Base-by-base conservation (phyloP, 257 asterid species). In the Anisodus tanguticus region DNA sequence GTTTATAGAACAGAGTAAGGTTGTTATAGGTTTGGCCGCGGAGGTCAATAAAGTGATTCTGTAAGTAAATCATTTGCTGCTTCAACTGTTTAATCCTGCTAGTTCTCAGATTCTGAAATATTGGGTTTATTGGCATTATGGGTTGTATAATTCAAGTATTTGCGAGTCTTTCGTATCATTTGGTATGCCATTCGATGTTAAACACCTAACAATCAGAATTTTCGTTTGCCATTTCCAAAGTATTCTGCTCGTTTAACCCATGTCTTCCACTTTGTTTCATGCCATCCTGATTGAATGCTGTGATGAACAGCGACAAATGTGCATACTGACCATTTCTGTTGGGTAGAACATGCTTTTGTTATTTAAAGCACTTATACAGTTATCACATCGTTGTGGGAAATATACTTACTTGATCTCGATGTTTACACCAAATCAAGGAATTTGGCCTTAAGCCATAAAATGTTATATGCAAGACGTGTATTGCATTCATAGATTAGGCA, bases 1-100 rank as follows among this genome's bases (percentile, higher is more conserved):
- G 37, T 13, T 55, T 68, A 49, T 67, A 83, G 80, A 37, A 69
- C 79, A 58, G 54, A 47, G 35, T 17, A 76, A 35, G 63, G 22
- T 54, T 16, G 22, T 26, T 15, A 63, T 55, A 84, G 31, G 66
- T 64, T 78, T 84, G 86, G 80, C 19, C 1, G 5, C 35, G 22
- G 7, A 47, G 45, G 64, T 60, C 45, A 71, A 72, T 54, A 83
- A 79, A 79, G 69, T 54, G 15, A 26, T 64, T 66, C 26, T 64
- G 66, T 26, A 64, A 60, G 72, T 82, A 49, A 67, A 43, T 31
- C 41, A 58, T 64, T 4, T 11, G 79, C 63, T 82, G 72, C 63
- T 82, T 82, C 60, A 62, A 82, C 41, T 82, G 53, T 49, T 8
- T 47, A 26, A 47, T 82, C 79, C 51, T 64, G 66, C 79, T 22